Base-by-base conservation (phyloP, 257 asterid genomes). In the Ophiorrhiza pumila region DNA sequence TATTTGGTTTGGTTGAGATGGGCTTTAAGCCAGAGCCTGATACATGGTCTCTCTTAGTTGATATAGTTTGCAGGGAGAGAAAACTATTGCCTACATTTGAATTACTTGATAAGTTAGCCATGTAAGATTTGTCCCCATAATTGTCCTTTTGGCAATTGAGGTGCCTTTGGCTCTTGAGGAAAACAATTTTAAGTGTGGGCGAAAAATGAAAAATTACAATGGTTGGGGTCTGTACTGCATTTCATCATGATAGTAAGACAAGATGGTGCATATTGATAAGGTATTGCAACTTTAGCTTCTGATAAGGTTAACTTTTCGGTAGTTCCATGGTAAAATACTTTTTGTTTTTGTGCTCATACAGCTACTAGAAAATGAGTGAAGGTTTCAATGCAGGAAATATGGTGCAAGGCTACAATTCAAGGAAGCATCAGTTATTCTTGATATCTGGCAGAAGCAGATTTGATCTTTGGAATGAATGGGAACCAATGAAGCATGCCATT, bases 81-180 rank as follows among this genome's bases (percentile, higher is more conserved):
- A 91, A 87, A 83, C 80, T 94, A n/a, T 81, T 93, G 85, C 89
- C 96, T 62, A 86, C 81, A 14, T 90, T 94, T 83, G 73, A 83
- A 71, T 85, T 91, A 49, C 87, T 94, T 63, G 95, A 94, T 82
- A 68, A 82, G 74, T 82, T 93, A 68, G 68, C 74, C 65, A 47
- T 69, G 76, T 20, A 56, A 27, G 78, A 75, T 8, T 14, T 25
- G 42, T 73, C 58, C 71, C 17, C 69, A 20, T 69, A 31, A 53
- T 12, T 57, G 27, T 60, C 59, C 17, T 46, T 39, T 73, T 15
- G 43, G 17, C 43, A 32, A 31, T 43, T 34, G 42, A 56, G 15
- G 34, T 23, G 47, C 49, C 0, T 39, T 18, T 68, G 14, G 23
- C 34, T 77, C 41, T 22, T 59, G 10, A 4, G 47, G 50, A 55